Conservation (phyloP, 179 eudicot species). For the Gypsophila paniculata region DNA sequence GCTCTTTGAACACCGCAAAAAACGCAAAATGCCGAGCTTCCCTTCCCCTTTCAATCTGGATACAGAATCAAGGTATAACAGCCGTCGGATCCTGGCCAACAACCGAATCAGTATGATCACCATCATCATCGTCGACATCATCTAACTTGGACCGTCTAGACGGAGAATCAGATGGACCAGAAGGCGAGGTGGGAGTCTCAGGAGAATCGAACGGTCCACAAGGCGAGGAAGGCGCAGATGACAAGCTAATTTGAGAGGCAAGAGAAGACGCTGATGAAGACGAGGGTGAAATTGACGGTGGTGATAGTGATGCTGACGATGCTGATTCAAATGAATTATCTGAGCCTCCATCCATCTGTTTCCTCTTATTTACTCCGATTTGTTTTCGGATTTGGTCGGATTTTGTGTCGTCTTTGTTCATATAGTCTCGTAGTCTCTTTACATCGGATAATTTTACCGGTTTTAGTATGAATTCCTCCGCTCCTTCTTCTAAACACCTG, state of each 20-base stretch:
- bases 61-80: conserved; percentile 14
- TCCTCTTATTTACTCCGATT: conserved; percentile 48
- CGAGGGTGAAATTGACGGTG: conserved; percentile 17
- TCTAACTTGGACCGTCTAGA: conserved; percentile 20
- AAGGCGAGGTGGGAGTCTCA: conserved; percentile 24
- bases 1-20: conserved; percentile 6
- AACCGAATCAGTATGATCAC: too few species aligned
- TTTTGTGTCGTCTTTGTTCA: conserved; percentile 48
- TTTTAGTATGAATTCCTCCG: conserved; percentile 78
- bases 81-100: conserved; percentile 1
- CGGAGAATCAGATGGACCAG: conserved; percentile 31
- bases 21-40: not conserved
- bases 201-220: conserved; percentile 33
- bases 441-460: conserved; percentile 80
- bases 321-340: conserved; percentile 37
- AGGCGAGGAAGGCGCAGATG: conserved; percentile 15
- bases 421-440: conserved; percentile 56
- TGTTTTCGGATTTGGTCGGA: conserved; percentile 14
- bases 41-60: not conserved
- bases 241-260: not conserved
- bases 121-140: not conserved
- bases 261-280: conserved; percentile 1
- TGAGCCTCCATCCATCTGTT: conserved; percentile 38
- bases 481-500: conserved; percentile 94
- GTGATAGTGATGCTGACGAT: conserved; percentile 29